Base-by-base conservation (phyloP, 345 rosid genomes). In the Heritiera fomes region DNA sequence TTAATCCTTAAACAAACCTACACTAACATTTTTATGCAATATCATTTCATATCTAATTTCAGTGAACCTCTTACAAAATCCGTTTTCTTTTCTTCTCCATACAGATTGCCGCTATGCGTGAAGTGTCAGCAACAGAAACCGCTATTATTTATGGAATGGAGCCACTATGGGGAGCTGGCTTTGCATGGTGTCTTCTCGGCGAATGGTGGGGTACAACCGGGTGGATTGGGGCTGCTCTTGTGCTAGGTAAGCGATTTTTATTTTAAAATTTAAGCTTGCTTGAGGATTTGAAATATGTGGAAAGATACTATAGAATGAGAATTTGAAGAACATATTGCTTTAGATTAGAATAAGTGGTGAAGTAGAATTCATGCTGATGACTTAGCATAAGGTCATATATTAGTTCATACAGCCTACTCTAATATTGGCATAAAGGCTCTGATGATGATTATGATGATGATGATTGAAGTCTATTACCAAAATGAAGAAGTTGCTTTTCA, bases 131-230 rank as follows among this genome's bases (percentile, higher is more conserved):
- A 46, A 84, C 85, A 28, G 91, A 89, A 78, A 84, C 90, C 32
- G 91, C 91, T 32, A 80, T 89, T 75, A 83, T 90, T 75, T 88
- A 90, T 80, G 90, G 90, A 49, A 82, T 92, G 83, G 97, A 92
- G 80, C 92, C 92, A 5, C 86, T 88, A 5, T 88, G 92, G 92
- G 92, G 94, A 69, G 94, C 90, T 17, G 85, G 84, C 75, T 92
- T 92, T 82, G 90, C 92, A 45, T 92, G 97, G 92, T 89, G 87
- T 81, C 87, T 92, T 64, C 92, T 90, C 30, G 89, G 89, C 14
- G 94, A 90, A 84, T 82, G 94, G 71, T 90, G 94, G 92, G 94
- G 86, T 58, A 46, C 79, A 20, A 77, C 79, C 52, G 92, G 92
- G 63, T 90, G 91, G 94, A 81, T 90, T 23, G 92, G 91, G 45